Percentiles rank a stretch among this genome's conserved stretches.
These are phyloP conservation scores for Naganishia albida DNA, from an alignment of 1,284 basidiomycete genomes.

Conservation along the genomic window DNA sequence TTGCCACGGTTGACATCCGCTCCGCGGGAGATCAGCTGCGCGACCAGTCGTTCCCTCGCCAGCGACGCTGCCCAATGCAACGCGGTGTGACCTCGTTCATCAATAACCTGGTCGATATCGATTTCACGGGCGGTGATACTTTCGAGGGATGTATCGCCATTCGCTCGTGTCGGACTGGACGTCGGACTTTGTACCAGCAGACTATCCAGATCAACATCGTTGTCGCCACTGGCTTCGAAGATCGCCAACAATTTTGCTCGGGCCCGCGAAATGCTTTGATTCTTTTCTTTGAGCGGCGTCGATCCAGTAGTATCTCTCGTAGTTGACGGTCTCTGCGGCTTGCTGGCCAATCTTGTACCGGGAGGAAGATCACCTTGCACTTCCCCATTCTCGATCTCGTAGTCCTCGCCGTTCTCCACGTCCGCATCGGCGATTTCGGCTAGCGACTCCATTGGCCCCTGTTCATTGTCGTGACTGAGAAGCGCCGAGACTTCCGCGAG, in stretches of 20 bases:
- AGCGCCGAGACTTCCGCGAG: conserved; percentile 21
- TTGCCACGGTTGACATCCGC: conserved; percentile 89
- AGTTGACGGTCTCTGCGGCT: conserved; percentile 29
- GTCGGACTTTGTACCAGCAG: conserved; percentile 21
- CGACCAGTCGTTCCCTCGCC: conserved; percentile 67
- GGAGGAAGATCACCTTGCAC: conserved; percentile 14
- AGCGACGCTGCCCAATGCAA: conserved; percentile 91
- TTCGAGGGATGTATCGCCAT: conserved; percentile 15
- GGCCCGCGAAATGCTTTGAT: conserved; percentile 1
- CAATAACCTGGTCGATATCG: conserved; percentile 79
- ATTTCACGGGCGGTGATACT: conserved; percentile 41
- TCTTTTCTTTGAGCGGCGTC: conserved; percentile 11
- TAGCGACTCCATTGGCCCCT: conserved; percentile 12
- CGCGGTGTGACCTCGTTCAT: conserved; percentile 92
- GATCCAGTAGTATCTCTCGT: neutral
- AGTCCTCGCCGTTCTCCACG: conserved; percentile 21
- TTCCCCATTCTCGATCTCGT: conserved; percentile 22
- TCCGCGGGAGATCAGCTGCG: conserved; percentile 68
- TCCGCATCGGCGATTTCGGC: conserved; percentile 23
- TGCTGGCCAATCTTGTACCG: conserved; percentile 26
- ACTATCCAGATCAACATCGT: conserved; percentile 28
- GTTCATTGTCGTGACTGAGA: conserved; percentile 4
- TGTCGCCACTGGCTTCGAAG: conserved; percentile 27
- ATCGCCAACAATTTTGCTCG: conserved; percentile 33
- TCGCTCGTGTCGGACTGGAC: conserved; percentile 1